These are phyloP conservation scores for Inonotus obliquus DNA, from an alignment of 1,284 basidiomycete genomes.

Conservation along the genomic window DNA sequence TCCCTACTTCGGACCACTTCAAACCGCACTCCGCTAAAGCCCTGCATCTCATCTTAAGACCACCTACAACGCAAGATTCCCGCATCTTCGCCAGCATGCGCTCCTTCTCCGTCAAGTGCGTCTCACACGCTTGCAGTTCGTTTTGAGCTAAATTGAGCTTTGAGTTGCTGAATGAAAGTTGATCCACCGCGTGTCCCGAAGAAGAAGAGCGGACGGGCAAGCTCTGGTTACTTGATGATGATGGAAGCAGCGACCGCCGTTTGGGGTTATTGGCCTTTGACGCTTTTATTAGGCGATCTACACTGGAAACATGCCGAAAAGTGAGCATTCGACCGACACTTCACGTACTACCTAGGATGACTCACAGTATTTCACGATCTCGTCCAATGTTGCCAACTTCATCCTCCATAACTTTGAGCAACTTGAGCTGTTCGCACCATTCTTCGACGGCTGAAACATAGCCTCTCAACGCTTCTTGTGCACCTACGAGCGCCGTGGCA, in stretches of 20 bases:
- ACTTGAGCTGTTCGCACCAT: slow-evolving; percentile 59
- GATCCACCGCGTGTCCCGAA: slow-evolving; percentile 28
- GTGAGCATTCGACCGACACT: background rate
- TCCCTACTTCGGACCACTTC: slow-evolving; percentile 62
- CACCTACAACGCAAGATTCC: slow-evolving; percentile 48
- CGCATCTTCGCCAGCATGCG: slow-evolving; percentile 51
- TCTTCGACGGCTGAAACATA: slow-evolving; percentile 58
- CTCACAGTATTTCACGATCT: slow-evolving; percentile 76
- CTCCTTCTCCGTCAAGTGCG: slow-evolving; percentile 64
- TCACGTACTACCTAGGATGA: slow-evolving; percentile 17
- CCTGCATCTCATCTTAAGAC: slow-evolving; percentile 53
- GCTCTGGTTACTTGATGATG: slow-evolving; percentile 28
- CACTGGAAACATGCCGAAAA: slow-evolving; percentile 35
- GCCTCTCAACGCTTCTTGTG: slow-evolving; percentile 60
- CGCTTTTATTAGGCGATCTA: slow-evolving; percentile 71
- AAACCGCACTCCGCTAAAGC: slow-evolving; percentile 64
- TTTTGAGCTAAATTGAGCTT: slow-evolving; percentile 65
- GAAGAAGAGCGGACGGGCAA: slow-evolving; percentile 33
- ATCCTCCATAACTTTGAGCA: slow-evolving; percentile 52
- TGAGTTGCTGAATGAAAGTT: slow-evolving; percentile 27
- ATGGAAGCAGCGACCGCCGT: slow-evolving; percentile 38
- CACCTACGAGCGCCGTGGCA: slow-evolving; percentile 52
- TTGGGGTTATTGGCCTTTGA: slow-evolving; percentile 53
- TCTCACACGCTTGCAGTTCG: slow-evolving; percentile 74
- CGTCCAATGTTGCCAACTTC: slow-evolving; percentile 62